Evolutionary conservation across 2,329 filamentous ascomycete species (phyloP).

Genomic region (Aspergillus fijiensis): DNA sequence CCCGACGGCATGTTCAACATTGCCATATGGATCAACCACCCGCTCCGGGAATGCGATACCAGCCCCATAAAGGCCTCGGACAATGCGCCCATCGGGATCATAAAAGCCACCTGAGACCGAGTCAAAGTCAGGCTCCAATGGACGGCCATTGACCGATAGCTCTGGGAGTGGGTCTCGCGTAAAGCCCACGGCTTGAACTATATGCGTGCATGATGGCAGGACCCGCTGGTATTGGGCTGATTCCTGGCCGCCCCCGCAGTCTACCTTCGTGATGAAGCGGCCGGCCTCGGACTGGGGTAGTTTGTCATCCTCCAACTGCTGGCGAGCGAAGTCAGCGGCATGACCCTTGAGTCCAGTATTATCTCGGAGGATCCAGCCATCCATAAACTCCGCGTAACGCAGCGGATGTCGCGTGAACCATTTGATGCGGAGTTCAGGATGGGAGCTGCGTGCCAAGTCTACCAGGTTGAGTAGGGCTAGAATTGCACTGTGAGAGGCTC

Average conservation of each 20-base stretch:
- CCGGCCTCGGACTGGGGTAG: slow-evolving; percentile 49
- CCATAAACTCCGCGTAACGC: slow-evolving; percentile 61
- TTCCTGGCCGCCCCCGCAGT: slow-evolving; percentile 47
- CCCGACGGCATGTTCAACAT: slow-evolving; percentile 62
- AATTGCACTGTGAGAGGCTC: slow-evolving; percentile 64
- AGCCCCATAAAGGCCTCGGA: slow-evolving; percentile 59
- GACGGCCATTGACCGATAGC: slow-evolving; percentile 39
- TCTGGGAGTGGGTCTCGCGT: slow-evolving; percentile 51
- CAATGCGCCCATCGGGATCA: slow-evolving; percentile 41
- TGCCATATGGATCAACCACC: slow-evolving; percentile 61
- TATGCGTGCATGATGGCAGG: slow-evolving; percentile 52
- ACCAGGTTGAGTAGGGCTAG: slow-evolving; percentile 62
- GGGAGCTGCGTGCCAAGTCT: slow-evolving; percentile 52
- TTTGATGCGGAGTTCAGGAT: slow-evolving; percentile 56
- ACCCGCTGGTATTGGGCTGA: slow-evolving; percentile 46
- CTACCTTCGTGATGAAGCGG: slow-evolving; percentile 49
- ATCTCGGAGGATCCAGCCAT: slow-evolving; percentile 64
- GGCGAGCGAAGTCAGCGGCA: slow-evolving; percentile 59
- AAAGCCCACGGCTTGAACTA: slow-evolving; percentile 63
- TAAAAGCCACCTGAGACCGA: slow-evolving; percentile 48
- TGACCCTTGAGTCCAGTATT: slow-evolving; percentile 66
- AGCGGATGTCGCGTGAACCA: slow-evolving; percentile 64
- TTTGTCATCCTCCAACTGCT: slow-evolving; percentile 56
- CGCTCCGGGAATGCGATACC: slow-evolving; percentile 65
- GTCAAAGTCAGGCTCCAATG: slow-evolving; percentile 31